phyloP scores from a whole-genome alignment of 176 grass and related monocot genomes.

The Juncus effusus region DNA sequence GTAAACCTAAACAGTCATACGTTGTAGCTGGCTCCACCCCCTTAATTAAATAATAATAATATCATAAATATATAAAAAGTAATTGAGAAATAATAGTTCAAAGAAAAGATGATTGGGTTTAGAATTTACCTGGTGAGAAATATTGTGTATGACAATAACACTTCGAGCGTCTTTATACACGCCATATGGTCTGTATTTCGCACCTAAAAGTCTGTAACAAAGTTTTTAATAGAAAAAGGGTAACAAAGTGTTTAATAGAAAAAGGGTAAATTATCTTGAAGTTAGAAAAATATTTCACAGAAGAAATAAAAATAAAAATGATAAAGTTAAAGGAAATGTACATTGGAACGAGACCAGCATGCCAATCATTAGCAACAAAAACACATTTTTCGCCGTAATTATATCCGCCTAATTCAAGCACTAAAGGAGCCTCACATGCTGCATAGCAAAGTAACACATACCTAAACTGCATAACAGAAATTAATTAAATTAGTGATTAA shows the following conservation, averaged over 20 bases:
- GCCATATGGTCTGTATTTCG: conserved; percentile 90
- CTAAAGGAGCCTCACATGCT: conserved; percentile 88
- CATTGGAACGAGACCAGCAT: conserved; percentile 96
- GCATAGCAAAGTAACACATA: conserved; percentile 76
- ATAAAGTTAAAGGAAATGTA: conserved; percentile 33
- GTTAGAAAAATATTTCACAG: not conserved
- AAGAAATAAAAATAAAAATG: conserved; percentile 3
- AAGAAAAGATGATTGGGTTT: conserved; percentile 16
- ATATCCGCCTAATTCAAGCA: conserved; percentile 90
- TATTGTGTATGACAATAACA: conserved; percentile 92
- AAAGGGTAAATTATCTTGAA: not conserved
- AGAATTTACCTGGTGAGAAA: conserved; percentile 84
- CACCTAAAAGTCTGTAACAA: conserved; percentile 62
- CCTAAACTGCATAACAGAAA: conserved; percentile 76
- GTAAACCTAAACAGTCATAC: conserved; percentile 71
- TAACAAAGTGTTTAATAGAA: not conserved
- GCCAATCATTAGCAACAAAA: conserved; percentile 98
- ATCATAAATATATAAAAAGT: too few species aligned
- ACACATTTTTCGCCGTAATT: conserved; percentile 84
- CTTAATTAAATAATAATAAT: conserved; percentile 32
- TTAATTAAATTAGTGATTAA: not conserved
- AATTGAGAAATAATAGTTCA: too few species aligned
- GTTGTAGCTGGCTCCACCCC: conserved; percentile 91
- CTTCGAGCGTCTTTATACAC: conserved; percentile 87
- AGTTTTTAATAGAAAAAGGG: not conserved